phyloP scores from a whole-genome alignment of 116 monocot genomes.

The Thalassia testudinum region DNA sequence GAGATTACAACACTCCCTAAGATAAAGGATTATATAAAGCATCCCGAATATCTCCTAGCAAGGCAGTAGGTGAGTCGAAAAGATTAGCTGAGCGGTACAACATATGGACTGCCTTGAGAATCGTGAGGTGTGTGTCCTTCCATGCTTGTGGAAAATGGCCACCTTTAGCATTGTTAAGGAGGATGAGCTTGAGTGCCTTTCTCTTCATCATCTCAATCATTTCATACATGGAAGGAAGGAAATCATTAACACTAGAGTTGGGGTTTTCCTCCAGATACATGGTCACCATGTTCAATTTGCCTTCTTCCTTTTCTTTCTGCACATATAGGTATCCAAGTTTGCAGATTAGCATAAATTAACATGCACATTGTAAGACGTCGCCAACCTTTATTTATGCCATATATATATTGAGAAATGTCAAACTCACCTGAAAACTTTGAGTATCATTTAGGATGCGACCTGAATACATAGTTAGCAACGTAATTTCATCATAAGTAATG shows the following conservation, averaged over 20 bases:
- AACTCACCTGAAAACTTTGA: conserved; percentile 12
- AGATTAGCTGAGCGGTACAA: conserved; percentile 2
- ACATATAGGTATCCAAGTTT: not conserved
- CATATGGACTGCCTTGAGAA: conserved; percentile 10
- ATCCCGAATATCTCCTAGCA: not conserved
- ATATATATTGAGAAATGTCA: too few relatives aligned
- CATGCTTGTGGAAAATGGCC: conserved; percentile 1
- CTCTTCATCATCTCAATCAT: not conserved
- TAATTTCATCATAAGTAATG: not conserved
- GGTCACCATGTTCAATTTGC: conserved; percentile 12
- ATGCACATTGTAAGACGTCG: not conserved
- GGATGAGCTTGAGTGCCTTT: conserved; percentile 1
- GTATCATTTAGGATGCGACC: conserved; percentile 13
- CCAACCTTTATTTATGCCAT: too few relatives aligned
- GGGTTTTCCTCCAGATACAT: conserved; percentile 4
- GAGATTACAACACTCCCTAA: too few relatives aligned
- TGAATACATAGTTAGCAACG: conserved; percentile 2
- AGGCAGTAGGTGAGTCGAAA: conserved; percentile 6
- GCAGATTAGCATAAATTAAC: too few relatives aligned
- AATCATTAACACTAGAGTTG: too few relatives aligned
- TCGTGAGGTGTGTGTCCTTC: conserved; percentile 3
- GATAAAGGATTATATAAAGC: conserved; percentile 3
- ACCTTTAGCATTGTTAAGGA: not conserved
- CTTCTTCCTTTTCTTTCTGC: conserved; percentile 10
- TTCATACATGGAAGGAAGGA: conserved; percentile 1